Conservation (phyloP, 768 basidiomycete genomes). For the Leucogyrophana mollusca region DNA sequence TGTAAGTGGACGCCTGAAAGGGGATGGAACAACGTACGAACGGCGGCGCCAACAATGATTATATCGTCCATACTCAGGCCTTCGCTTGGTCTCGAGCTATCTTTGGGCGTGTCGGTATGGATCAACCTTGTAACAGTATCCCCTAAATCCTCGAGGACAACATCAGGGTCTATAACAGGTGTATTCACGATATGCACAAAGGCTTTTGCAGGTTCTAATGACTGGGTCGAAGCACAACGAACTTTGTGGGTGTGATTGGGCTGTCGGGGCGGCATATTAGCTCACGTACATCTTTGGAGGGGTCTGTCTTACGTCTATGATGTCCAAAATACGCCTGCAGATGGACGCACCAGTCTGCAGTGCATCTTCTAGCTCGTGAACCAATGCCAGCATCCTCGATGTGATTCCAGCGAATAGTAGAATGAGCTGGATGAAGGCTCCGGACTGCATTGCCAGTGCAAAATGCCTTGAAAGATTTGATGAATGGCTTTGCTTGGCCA, state of each 20-base stretch:
- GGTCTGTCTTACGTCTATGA: conserved; percentile 31
- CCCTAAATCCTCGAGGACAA: conserved; percentile 14
- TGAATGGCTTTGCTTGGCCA: neutral
- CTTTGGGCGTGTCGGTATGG: no score
- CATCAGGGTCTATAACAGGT: conserved; percentile 1
- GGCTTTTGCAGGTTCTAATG: neutral
- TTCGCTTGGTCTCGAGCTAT: no score
- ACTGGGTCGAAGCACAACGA: neutral
- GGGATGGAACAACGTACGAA: no score
- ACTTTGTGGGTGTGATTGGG: conserved; percentile 5
- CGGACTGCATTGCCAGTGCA: conserved; percentile 62
- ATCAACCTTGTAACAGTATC: conserved; percentile 10
- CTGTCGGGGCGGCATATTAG: conserved; percentile 14
- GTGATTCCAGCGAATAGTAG: conserved; percentile 59
- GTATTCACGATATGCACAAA: neutral
- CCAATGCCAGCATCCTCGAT: conserved; percentile 52
- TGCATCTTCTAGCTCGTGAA: conserved; percentile 42
- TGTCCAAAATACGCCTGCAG: conserved; percentile 24
- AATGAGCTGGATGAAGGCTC: conserved; percentile 71
- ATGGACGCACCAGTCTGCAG: conserved; percentile 28
- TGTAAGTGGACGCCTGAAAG: no score
- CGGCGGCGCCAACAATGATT: no score
- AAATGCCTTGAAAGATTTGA: conserved; percentile 46
- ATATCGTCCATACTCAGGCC: no score
- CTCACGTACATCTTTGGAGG: neutral